Evolutionary conservation across 768 basidiomycete species (phyloP), one percentile per base, ranked within the genome.

Genomic region (Kwoniella heveanensis): DNA sequence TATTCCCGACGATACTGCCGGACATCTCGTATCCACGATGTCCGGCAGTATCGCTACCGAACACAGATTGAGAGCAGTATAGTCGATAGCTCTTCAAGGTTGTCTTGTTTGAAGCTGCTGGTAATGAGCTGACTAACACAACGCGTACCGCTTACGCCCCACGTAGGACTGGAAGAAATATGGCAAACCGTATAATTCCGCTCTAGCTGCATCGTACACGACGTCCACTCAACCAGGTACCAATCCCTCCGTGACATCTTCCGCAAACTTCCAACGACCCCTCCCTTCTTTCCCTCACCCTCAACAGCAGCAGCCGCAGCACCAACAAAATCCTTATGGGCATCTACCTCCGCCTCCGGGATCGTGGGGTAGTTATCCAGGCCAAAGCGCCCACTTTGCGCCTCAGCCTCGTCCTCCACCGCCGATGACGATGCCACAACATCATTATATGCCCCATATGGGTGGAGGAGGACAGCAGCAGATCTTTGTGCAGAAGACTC

Each of bases 141-240:
- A n/a, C n/a, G n/a, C n/a, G n/a, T 44, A 9, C 37, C 8, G 37
- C 36, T 36, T 5, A 4, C 26, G 9, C 13, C 1, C 46, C 49
- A 25, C 30, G 7, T 24, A 76, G 72, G 75, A 77, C 46, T 77
- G 75, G 75, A 52, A 60, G 12, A 77, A 77, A 57, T 77, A 74
- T 60, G 75, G 72, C 22, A 77, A 77, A 64, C 70, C 66, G 10
- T 77, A 67, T 54, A 77, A 55, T 6, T 67, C 68, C 13, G 70
- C 75, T 8, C 57, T 77, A 10, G 62, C 67, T 0, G 52, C 60
- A 21, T 77, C 75, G 10, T 77, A 70, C 49, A 58, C 66, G 2
- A 55, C 50, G 5, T 57, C 66, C 12, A 59, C 63, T 6, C 22
- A 26, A 2, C 61, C 65, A 17, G 19, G 27, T 10, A 27, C 64